Conservation (phyloP, 2,329 filamentous ascomycete genomes). For the Camillea tinctor region DNA sequence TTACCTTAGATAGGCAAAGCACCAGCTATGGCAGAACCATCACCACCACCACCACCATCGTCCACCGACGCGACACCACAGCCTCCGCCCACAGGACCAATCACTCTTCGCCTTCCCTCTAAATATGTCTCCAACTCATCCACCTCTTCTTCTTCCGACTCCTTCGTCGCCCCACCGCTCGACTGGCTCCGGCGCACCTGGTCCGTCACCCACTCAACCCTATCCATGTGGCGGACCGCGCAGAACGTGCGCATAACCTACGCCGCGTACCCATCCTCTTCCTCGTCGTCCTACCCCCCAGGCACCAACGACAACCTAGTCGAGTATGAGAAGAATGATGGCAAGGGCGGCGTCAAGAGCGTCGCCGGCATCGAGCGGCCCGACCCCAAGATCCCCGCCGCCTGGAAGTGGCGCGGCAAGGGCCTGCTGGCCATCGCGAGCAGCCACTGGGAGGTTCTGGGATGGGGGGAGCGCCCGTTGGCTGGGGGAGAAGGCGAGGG, state of each 20-base stretch:
- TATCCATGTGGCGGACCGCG: conserved; percentile 76
- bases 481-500: conserved; percentile 35
- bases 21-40: conserved; percentile 16
- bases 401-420: conserved; percentile 77
- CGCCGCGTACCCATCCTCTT: conserved; percentile 43
- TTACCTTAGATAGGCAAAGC: too few species aligned
- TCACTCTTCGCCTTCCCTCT: conserved; percentile 47
- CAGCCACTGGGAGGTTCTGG: conserved; percentile 79
- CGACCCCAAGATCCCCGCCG: conserved; percentile 35
- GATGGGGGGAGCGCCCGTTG: conserved; percentile 60
- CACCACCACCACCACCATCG: conserved; percentile 3
- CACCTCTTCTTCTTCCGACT: conserved; percentile 19
- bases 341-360: conserved; percentile 51
- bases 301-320: conserved; percentile 68
- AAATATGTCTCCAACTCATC: conserved; percentile 41
- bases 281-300: conserved; percentile 28
- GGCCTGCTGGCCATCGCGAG: conserved; percentile 70
- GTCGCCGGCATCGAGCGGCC: conserved; percentile 65
- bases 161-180: conserved; percentile 47
- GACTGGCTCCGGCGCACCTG: conserved; percentile 66
- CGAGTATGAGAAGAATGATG: conserved; percentile 48
- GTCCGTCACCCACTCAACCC: conserved; percentile 73
- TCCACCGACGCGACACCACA: conserved; percentile 1
- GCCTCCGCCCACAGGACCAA: conserved; percentile 13
- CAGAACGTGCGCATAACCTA: conserved; percentile 82